These are phyloP conservation scores for Brassica nigra DNA, from an alignment of 345 rosid species.

Conservation along the genomic window DNA sequence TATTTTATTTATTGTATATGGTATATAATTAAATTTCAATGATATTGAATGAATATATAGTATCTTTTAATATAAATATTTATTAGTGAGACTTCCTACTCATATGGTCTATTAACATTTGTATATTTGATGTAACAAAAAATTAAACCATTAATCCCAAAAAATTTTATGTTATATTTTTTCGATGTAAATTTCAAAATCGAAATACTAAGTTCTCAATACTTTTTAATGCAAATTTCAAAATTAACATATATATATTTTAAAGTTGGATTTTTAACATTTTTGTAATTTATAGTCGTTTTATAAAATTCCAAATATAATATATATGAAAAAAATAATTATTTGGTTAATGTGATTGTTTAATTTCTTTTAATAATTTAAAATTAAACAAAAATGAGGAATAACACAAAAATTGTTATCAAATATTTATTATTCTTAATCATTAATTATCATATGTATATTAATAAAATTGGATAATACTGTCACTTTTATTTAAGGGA, in stretches of 20 bases:
- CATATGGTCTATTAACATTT: neutral
- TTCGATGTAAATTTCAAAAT: neutral
- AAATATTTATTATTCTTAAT: neutral
- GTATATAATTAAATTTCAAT: too few relatives aligned
- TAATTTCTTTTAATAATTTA: too few relatives aligned
- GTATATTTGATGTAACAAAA: neutral
- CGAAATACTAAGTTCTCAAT: neutral
- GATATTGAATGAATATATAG: neutral
- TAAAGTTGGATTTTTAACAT: neutral
- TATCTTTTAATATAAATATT: too few relatives aligned
- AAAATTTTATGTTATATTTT: neutral
- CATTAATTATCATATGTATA: neutral
- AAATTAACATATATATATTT: too few relatives aligned
- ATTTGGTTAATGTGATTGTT: neutral
- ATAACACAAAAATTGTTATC: neutral
- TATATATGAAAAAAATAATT: neutral
- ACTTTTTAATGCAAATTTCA: neutral
- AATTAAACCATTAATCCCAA: neutral
- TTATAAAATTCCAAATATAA: too few relatives aligned
- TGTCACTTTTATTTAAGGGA: neutral
- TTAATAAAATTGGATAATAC: too few relatives aligned
- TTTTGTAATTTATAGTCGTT: neutral
- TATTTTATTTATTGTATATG: too few relatives aligned
- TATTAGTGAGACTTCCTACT: neutral
- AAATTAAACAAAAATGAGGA: neutral